These are phyloP conservation scores for Salix dunnii DNA, from an alignment of 345 rosid species.

Conservation along the genomic window DNA sequence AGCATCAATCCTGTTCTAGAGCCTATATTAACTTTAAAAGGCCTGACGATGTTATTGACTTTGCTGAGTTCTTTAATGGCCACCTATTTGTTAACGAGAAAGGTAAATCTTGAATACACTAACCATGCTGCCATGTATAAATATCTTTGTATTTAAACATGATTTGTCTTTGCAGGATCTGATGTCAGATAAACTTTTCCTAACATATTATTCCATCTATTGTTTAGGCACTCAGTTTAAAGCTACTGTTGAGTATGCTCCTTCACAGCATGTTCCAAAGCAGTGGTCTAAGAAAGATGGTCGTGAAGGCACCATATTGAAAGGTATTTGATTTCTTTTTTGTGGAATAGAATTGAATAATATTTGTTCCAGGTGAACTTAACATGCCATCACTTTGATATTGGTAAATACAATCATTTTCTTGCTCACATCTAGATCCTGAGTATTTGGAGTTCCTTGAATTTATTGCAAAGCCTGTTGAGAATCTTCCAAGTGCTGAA, in stretches of 20 bases:
- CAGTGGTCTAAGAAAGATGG: constrained; percentile 56
- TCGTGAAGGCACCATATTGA: constrained; percentile 60
- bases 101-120: constrained; percentile 37
- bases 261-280: constrained; percentile 64
- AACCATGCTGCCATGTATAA: neutral
- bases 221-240: constrained; percentile 59
- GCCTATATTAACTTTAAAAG: constrained; percentile 63
- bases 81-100: constrained; percentile 77
- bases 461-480: constrained; percentile 62
- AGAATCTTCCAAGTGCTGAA: constrained; percentile 76
- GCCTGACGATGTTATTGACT: constrained; percentile 61
- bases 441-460: constrained; percentile 78
- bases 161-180: neutral
- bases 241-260: constrained; percentile 68
- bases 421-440: constrained; percentile 50
- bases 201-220: neutral
- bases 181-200: neutral
- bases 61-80: constrained; percentile 70
- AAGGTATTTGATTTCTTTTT: constrained; percentile 35
- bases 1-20: constrained; percentile 53
- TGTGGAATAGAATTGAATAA: neutral
- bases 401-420: constrained; percentile 20
- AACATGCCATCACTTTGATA: constrained; percentile 7
- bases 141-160: constrained; percentile 7
- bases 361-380: constrained; percentile 13